These are phyloP conservation scores for Gentiana macrophylla DNA, from an alignment of 257 asterid genomes.

Conservation along the genomic window DNA sequence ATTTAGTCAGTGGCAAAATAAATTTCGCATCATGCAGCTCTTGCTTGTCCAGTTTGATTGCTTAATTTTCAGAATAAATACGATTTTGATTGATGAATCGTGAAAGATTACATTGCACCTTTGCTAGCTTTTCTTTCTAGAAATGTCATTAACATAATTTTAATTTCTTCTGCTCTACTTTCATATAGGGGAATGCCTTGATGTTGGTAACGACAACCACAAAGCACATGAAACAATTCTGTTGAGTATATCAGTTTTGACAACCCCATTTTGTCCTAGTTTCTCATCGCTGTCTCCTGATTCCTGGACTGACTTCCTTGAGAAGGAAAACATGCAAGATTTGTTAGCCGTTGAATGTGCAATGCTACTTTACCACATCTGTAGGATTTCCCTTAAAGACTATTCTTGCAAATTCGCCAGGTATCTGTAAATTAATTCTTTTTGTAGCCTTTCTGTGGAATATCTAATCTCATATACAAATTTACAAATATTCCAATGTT, in stretches of 20 bases:
- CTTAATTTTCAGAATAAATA: too few relatives aligned
- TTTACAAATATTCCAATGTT: too few relatives aligned
- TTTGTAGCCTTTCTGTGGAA: too few relatives aligned
- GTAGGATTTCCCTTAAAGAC: constrained; percentile 57
- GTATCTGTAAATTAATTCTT: constrained; percentile 18
- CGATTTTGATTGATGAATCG: too few relatives aligned
- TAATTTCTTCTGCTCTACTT: constrained; percentile 10
- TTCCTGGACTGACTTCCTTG: constrained; percentile 49
- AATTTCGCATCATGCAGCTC: too few relatives aligned
- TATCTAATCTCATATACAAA: too few relatives aligned
- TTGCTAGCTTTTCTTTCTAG: too few relatives aligned
- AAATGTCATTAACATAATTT: not conserved
- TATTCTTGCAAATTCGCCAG: constrained; percentile 43
- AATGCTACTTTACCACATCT: constrained; percentile 52
- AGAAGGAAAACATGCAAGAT: constrained; percentile 43
- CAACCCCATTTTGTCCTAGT: constrained; percentile 48
- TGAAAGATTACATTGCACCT: too few relatives aligned
- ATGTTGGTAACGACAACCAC: constrained; percentile 48
- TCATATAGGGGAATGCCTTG: constrained; percentile 55
- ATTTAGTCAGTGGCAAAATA: too few relatives aligned
- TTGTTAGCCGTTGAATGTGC: constrained; percentile 67
- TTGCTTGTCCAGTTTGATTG: too few relatives aligned
- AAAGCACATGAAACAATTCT: constrained; percentile 56
- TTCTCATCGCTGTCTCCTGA: constrained; percentile 40
- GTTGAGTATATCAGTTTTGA: constrained; percentile 47